Evolutionary conservation across 371 early-diverging fungal species (phyloP), one percentile per base, ranked within the genome.

Genomic region (Apophysomyces ossiformis): DNA sequence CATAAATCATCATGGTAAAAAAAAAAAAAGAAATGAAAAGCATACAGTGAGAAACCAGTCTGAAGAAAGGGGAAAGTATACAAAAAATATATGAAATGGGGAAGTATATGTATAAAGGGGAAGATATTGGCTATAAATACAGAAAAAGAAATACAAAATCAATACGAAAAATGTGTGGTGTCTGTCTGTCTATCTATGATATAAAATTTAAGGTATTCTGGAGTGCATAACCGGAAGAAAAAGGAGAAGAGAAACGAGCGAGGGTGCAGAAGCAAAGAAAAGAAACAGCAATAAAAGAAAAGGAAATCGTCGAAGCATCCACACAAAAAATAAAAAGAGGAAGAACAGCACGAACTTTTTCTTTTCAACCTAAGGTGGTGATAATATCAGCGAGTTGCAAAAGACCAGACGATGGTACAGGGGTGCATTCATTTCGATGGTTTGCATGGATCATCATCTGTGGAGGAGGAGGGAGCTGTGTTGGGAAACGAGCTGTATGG

Each of bases 351-450:
- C 4, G 21, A 18, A 9, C 13, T 26, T 21, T 62, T 21, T n/a
- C n/a, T 26, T 2, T 26, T 75, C 69, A 79, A 56, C 79, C 79
- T 67, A 79, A 74, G 36, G 74, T 74, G 38, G 74, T 76, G 62
- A 79, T 76, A 66, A 78, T 70, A 21, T 72, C 69, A 21, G 78
- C 77, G 45, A 76, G 68, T 43, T 76, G 67, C 57, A 76, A 67
- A 50, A 73, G 67, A 38, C 63, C 70, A 7, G 77, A 71, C 9
- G 54, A 50, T 18, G 54, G 21, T 50, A 26, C 54, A 8, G 21
- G 54, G 16, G 35, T 7, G 11, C 54, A 50, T 9, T 18, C 21
- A 26, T 50, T 21, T 50, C 8, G n/a, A 21, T 50, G 54, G 21
- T 36, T 50, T 60, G 36, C 61, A 59, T n/a, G 46, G 21, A 56